phyloP scores from a whole-genome alignment of 192 early-diverging fungal species.

The Oehlia diaphana region DNA sequence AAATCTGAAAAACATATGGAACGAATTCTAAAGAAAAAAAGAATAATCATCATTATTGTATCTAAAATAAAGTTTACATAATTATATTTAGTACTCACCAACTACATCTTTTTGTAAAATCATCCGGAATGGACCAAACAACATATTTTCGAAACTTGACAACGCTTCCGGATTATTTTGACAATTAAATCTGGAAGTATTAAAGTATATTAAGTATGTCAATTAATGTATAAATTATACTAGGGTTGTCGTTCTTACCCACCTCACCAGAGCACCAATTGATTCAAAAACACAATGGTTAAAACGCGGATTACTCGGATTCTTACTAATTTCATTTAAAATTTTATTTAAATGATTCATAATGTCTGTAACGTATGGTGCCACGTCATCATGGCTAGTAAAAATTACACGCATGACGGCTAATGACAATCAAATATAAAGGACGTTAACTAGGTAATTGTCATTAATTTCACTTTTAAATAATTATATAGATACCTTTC shows the following conservation, averaged over 20 bases:
- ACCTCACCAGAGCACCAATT: slow-evolving; percentile 81
- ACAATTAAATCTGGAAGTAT: slow-evolving; percentile 70
- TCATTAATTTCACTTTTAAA: not conserved
- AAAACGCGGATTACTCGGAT: slow-evolving; percentile 97
- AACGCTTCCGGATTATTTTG: slow-evolving; percentile 66
- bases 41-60: not conserved
- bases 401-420: slow-evolving; percentile 86
- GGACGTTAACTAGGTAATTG: not conserved
- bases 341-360: slow-evolving; percentile 77
- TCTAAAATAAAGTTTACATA: not conserved
- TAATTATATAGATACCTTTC: slow-evolving; percentile 57
- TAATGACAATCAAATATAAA: slow-evolving; percentile 24
- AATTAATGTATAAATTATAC: not conserved
- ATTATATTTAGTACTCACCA: slow-evolving; percentile 34
- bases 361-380: slow-evolving; percentile 69
- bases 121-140: slow-evolving; percentile 87
- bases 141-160: slow-evolving; percentile 77
- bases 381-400: slow-evolving; percentile 70
- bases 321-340: slow-evolving; percentile 81
- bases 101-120: slow-evolving; percentile 83
- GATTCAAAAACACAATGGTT: slow-evolving; percentile 97
- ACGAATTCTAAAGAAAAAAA: slow-evolving; percentile 69
- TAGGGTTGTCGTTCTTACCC: not conserved
- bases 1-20: slow-evolving; percentile 97
- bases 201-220: not conserved